Evolutionary conservation across 2,329 filamentous ascomycete species (phyloP).

Genomic region (Penicillium sp.): DNA sequence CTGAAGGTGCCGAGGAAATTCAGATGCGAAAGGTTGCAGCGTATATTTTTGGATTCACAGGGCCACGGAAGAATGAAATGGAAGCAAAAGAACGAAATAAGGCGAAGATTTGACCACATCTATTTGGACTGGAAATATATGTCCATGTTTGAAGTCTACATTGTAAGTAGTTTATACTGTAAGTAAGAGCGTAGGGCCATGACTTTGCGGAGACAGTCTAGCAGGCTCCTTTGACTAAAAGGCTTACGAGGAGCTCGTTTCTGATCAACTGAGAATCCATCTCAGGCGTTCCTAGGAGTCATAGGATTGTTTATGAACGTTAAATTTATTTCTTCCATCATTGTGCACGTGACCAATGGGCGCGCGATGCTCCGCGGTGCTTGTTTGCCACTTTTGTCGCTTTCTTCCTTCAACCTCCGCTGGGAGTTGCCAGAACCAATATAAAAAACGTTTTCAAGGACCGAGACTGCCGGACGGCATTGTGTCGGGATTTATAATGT

Average conservation of each 20-base stretch:
- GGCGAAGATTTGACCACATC: conserved; percentile 17
- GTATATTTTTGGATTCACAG: conserved; percentile 57
- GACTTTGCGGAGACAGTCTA: background rate
- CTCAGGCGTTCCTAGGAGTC: no score
- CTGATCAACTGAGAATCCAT: no score
- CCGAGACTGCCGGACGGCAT: background rate
- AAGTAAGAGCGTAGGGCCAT: background rate
- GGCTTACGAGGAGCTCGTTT: no score
- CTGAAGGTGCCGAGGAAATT: conserved; percentile 67
- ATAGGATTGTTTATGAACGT: no score
- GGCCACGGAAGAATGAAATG: conserved; percentile 22
- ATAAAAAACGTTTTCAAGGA: background rate
- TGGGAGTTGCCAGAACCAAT: background rate
- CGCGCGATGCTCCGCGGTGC: background rate
- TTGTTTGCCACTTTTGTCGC: background rate
- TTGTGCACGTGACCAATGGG: background rate
- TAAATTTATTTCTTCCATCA: background rate
- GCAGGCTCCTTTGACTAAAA: background rate
- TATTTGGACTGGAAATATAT: background rate
- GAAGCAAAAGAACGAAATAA: conserved; percentile 5
- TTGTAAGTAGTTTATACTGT: background rate
- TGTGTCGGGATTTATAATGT: background rate
- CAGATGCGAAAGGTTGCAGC: conserved; percentile 68
- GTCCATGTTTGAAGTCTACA: background rate
- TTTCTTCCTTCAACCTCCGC: background rate